Evolutionary conservation across 2,329 filamentous ascomycete species (phyloP), one percentile per base, ranked within the genome.

Genomic region (Trichoderma oligosporum): DNA sequence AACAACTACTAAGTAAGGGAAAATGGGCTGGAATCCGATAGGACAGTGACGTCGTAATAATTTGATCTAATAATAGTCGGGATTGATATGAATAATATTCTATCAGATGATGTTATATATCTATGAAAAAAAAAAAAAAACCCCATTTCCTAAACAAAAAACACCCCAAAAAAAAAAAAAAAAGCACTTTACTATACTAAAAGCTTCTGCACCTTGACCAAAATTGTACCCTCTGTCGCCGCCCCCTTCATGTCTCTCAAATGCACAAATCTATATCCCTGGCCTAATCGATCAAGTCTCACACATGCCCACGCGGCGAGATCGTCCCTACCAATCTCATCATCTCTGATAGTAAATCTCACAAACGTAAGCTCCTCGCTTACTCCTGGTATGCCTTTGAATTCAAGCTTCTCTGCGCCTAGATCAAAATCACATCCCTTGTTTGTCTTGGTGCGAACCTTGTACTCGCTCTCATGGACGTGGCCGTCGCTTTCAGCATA

Each of bases 231-330:
- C 20, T 83, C 80, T 2, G 82, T 87, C 57, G 83, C 72, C 27
- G 78, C 75, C 0, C 90, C 90, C 61, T 85, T 80, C 24, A 78
- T 76, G 67, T 96, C 86, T 61, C 88, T 78, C 58, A 97, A 74
- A 65, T 86, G 87, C 56, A 97, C 77, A 63, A 96, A 84, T 9
- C 91, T 80, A 64, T 89, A 88, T 1, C 94, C 93, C 31, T 81
- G 75, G 60, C 84, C 83, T 59, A 97, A 71, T 7, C 91, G 82
- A 72, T 97, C 91, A 20, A 97, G 81, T 36, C 91, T 82, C 64
- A 96, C 86, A 67, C 91, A 96, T 1, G 89, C 85, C 94, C 94
- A 97, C 2, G 88, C 91, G 9, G 91, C 87, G 57, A 96, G 72
- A 59, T 87, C 82, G 66, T 97, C 91, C 61, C 82, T 81, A 4